Percentiles rank a stretch among this genome's conserved stretches.
Evolutionary conservation across 2,329 filamentous ascomycete genomes (phyloP).

Genomic region (Cytospora leucostoma): DNA sequence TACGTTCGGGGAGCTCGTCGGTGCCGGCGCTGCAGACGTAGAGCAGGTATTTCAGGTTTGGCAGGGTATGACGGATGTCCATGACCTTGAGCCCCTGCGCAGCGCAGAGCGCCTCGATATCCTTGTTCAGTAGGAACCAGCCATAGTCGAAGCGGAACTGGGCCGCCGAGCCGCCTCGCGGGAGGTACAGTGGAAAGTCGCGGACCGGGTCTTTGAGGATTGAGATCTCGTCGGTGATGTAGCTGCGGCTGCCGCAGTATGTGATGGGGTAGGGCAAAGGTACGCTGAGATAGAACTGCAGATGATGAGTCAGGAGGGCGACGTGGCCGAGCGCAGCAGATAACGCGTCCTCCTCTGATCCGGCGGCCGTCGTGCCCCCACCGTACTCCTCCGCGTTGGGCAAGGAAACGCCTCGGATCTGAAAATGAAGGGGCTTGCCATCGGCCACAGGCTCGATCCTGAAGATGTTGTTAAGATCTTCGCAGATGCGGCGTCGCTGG

Average conservation of each 20-base stretch:
- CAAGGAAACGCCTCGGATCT: slow-evolving; percentile 74
- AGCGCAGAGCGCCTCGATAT: slow-evolving; percentile 73
- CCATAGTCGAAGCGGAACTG: slow-evolving; percentile 94
- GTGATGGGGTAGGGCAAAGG: slow-evolving; percentile 80
- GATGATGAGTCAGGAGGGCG: slow-evolving; percentile 69
- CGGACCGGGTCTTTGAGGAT: slow-evolving; percentile 57
- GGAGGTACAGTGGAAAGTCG: slow-evolving; percentile 78
- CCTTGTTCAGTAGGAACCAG: slow-evolving; percentile 94
- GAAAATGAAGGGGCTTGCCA: slow-evolving; percentile 71
- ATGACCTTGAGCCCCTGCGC: slow-evolving; percentile 75
- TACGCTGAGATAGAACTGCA: slow-evolving; percentile 80
- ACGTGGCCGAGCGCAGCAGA: slow-evolving; percentile 82
- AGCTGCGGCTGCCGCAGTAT: slow-evolving; percentile 71
- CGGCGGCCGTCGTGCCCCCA: slow-evolving; percentile 40
- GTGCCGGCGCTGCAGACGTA: slow-evolving; percentile 84
- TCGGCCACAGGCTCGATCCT: slow-evolving; percentile 68
- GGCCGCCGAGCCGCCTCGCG: slow-evolving; percentile 61
- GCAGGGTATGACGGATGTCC: slow-evolving; percentile 88
- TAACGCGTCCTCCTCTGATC: slow-evolving; percentile 65
- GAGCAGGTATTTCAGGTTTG: slow-evolving; percentile 89
- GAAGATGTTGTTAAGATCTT: slow-evolving; percentile 78
- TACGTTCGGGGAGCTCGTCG: slow-evolving; percentile 62
- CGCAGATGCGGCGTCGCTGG: slow-evolving; percentile 86
- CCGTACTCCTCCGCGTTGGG: slow-evolving; percentile 77
- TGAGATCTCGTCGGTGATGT: slow-evolving; percentile 74